phyloP scores from a whole-genome alignment of 345 rosid species.

The Hypericum perforatum region DNA sequence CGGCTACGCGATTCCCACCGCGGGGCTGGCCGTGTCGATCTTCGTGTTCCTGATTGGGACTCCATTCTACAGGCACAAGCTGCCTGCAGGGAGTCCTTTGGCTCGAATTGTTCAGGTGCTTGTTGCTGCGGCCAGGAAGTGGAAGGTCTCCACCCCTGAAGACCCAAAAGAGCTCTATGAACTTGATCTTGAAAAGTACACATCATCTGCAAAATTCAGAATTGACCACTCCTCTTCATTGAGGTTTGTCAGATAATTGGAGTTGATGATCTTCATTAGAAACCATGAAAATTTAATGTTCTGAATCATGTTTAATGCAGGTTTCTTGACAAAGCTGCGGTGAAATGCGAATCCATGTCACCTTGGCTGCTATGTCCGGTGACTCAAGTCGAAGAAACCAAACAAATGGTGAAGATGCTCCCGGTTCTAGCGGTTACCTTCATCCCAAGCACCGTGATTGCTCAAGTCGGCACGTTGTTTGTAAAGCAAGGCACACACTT shows the following conservation, averaged over 20 bases:
- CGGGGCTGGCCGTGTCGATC: constrained; percentile 3
- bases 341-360: not conserved
- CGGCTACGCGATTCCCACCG: constrained; percentile 2
- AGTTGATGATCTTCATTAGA: no score
- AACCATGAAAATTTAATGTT: no score
- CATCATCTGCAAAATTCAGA: not conserved
- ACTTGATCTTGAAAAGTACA: constrained; percentile 2
- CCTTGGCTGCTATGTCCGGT: constrained; percentile 2
- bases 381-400: constrained; percentile 6
- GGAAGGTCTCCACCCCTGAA: not conserved
- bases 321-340: constrained; percentile 8
- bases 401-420: constrained; percentile 3
- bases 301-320: not conserved
- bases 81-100: constrained; percentile 7
- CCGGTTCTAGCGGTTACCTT: not conserved
- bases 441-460: constrained; percentile 1
- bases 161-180: constrained; percentile 5
- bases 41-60: constrained; percentile 1
- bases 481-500: not conserved
- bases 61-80: constrained; percentile 4
- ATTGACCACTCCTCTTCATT: constrained; percentile 4
- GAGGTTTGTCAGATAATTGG: not conserved
- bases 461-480: constrained; percentile 1
- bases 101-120: constrained; percentile 5
- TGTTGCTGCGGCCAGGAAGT: constrained; percentile 1